Percentiles rank a stretch among this genome's conserved stretches.
phyloP scores from a whole-genome alignment of 257 asterid species.

The Capsicum rhomboideum region DNA sequence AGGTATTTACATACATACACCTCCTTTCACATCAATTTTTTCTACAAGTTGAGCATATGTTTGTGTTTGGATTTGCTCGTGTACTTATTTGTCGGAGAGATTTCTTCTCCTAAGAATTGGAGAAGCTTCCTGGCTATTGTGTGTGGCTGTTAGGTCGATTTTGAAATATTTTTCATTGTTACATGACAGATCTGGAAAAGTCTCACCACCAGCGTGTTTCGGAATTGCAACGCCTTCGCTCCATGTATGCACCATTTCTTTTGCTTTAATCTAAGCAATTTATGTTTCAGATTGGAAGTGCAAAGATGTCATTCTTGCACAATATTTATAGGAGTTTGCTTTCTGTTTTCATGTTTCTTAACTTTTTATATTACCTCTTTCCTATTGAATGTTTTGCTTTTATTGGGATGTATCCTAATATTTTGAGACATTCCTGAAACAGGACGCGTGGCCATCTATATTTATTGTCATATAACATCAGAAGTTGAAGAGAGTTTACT shows the following conservation, averaged over 20 bases:
- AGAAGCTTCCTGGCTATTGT: neutral
- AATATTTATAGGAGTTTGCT: neutral
- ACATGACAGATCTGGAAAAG: slow-evolving; percentile 58
- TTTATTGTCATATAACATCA: neutral
- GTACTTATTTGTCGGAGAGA: neutral
- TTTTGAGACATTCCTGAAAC: neutral
- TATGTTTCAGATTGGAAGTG: neutral
- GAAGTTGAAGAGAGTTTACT: neutral
- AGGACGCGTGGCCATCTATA: neutral
- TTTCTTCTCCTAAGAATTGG: neutral
- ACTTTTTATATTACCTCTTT: neutral
- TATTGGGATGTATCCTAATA: neutral
- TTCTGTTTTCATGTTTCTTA: neutral
- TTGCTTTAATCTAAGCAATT: neutral
- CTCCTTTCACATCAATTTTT: neutral
- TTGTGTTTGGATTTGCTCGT: neutral
- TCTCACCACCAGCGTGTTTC: slow-evolving; percentile 92
- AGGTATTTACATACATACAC: slow-evolving; percentile 41
- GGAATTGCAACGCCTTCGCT: slow-evolving; percentile 90
- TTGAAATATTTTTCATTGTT: slow-evolving; percentile 9
- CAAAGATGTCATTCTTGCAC: neutral
- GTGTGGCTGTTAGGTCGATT: neutral
- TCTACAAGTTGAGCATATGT: neutral
- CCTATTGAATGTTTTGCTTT: neutral
- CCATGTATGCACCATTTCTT: slow-evolving; percentile 61